Evolutionary conservation across 2,329 filamentous ascomycete species (phyloP), one percentile per base, ranked within the genome.

Genomic region (Orbilia quercus): DNA sequence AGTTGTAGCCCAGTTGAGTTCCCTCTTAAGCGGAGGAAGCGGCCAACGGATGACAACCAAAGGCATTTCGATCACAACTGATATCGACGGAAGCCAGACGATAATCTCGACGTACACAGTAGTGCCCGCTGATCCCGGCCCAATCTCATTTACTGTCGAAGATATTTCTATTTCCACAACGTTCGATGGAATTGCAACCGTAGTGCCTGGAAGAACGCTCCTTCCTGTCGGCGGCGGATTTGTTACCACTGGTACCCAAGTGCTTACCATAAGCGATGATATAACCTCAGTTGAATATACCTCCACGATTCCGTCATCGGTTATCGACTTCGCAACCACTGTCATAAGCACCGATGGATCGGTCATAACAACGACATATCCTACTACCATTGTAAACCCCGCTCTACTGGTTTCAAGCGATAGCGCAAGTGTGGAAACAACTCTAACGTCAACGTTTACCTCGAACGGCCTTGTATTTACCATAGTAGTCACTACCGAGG

Each of bases 201-300:
- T 54, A 14, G 18, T 72, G 22, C 36, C 67, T 7, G 36, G 50
- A 1, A 28, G 51, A 36, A 57, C 59, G 7, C 31, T 72, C n/a
- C n/a, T 63, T 11, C 67, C 67, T n/a, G 45, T 72, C n/a, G 67
- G 67, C 25, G 67, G 67, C 12, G 67, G 58, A 2, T 9, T 64
- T 18, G 23, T 50, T 16, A 38, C 36, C 4, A 59, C 53, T 2
- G 53, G 44, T 7, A 31, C 47, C 1, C 44, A 53, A 25, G 45
- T 34, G 9, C 12, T 64, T 1, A 72, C 67, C 11, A 53, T 36
- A 5, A 38, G 47, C 25, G 59, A 59, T 7, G 57, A 31, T 31
- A 36, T 51, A 28, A 44, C 23, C 7, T 38, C 28, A 1, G 40
- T n/a, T 6, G 51, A 31, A 22, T 47, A 51, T 31, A 64, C 67